Base-by-base conservation (phyloP, 1,284 basidiomycete genomes). In the Ceratobasidium theobromae region DNA sequence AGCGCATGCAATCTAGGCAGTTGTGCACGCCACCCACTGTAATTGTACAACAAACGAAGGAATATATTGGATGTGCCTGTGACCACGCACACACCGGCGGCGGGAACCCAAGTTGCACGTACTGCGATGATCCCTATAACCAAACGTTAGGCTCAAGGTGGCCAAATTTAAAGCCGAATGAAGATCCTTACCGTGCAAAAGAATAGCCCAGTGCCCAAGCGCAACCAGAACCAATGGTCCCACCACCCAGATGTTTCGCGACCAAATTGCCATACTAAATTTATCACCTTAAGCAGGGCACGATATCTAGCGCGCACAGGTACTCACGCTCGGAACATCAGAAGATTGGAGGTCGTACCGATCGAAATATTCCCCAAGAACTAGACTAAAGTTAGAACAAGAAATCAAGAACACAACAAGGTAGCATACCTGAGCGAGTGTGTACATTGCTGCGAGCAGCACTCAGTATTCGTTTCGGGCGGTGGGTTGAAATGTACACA, bases 341-440 rank as follows among this genome's bases (percentile, higher is more conserved):
- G 80, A 72, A 91, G 90, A 72, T 90, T 84, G 72, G 87, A 89
- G 6, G 89, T 87, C 3, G 90, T 78, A 9, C 89, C 89, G 46
- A 89, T 84, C 4, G 89, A 78, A 5, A 85, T 81, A 74, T 89
- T 88, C 11, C 88, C 89, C 60, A 86, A 74, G 66, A 86, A 79
- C 77, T 86, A 83, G 70, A 88, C 88, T 75, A 88, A 89, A 0
- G 86, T 46, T 46, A 64, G 55, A 66, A 57, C 35, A n/a, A 21
- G 41, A 30, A 27, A n/a, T n/a, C 43, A 38, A 38, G 16, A 25
- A 30, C 40, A 30, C 21, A 49, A 16, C 9, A 48, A 27, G 30
- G 25, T 35, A 4, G 23, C 30, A 67, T 18, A 54, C 41, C 49
- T 25, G 35, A 33, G 27, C 54, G 45, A 18, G 58, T 6, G 35